Percentiles rank a stretch among this genome's conserved stretches.
phyloP scores from a whole-genome alignment of 768 basidiomycete genomes.

The Cantharellus anzutake region DNA sequence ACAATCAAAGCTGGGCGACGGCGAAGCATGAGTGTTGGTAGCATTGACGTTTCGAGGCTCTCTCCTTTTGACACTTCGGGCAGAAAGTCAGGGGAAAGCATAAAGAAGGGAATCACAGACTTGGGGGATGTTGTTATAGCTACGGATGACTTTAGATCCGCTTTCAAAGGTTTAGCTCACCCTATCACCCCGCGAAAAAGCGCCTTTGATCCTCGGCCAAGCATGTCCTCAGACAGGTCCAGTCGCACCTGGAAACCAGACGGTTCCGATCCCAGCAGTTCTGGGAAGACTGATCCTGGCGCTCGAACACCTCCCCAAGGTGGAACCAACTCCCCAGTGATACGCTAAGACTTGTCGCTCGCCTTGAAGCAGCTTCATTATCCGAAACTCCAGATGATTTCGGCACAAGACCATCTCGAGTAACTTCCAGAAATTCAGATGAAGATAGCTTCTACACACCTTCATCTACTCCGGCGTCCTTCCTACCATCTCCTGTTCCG shows the following conservation, averaged over 20 bases:
- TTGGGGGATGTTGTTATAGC: constrained; percentile 22
- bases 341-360: background rate
- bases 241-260: too few relatives aligned
- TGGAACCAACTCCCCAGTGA: background rate
- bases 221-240: too few relatives aligned
- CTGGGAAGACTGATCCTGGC: too few relatives aligned
- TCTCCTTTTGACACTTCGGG: background rate
- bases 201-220: too few relatives aligned
- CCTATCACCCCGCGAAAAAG: constrained; percentile 30
- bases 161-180: constrained; percentile 55
- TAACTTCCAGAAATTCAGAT: background rate
- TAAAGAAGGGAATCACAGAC: constrained; percentile 23
- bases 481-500: too few relatives aligned
- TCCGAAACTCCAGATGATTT: background rate
- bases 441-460: background rate
- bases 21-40: constrained; percentile 56
- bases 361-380: background rate
- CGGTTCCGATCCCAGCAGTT: too few relatives aligned
- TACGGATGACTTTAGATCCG: constrained; percentile 17
- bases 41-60: constrained; percentile 35
- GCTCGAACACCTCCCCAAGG: too few relatives aligned
- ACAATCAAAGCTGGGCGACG: constrained; percentile 22
- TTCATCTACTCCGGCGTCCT: background rate
- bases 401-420: background rate
- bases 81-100: constrained; percentile 2